phyloP scores from a whole-genome alignment of 345 rosid species.

The Euphorbia pulcherrima region DNA sequence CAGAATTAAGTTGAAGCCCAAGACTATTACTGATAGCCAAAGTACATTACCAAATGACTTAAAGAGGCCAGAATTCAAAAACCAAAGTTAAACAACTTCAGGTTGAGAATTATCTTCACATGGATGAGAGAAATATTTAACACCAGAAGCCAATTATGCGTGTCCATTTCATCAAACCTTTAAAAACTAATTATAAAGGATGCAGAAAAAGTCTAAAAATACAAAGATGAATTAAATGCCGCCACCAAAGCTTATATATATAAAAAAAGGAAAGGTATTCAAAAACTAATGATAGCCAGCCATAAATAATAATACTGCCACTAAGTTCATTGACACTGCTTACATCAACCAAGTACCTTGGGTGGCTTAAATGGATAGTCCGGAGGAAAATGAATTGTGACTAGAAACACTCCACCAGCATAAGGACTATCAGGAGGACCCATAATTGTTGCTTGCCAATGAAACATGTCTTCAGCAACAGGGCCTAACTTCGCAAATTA shows the following conservation, averaged over 20 bases:
- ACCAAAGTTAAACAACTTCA: not conserved
- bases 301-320: not conserved
- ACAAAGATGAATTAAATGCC: not conserved
- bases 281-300: not conserved
- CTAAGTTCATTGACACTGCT: not conserved
- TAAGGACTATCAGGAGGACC: constrained; percentile 32
- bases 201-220: not conserved
- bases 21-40: too few species aligned
- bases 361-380: constrained; percentile 32
- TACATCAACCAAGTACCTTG: constrained; percentile 18
- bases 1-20: not conserved
- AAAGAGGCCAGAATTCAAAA: too few species aligned
- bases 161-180: not conserved
- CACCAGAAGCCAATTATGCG: too few species aligned
- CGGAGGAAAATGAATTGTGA: constrained; percentile 30
- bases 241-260: not conserved
- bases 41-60: too few species aligned
- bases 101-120: not conserved
- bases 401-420: constrained; percentile 28
- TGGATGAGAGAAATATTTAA: not conserved
- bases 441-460: constrained; percentile 32
- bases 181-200: not conserved
- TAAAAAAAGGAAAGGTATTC: not conserved
- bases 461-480: constrained; percentile 32
- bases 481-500: constrained; percentile 23